Conservation (phyloP, 179 eudicot genomes). For the Vitellaria paradoxa region DNA sequence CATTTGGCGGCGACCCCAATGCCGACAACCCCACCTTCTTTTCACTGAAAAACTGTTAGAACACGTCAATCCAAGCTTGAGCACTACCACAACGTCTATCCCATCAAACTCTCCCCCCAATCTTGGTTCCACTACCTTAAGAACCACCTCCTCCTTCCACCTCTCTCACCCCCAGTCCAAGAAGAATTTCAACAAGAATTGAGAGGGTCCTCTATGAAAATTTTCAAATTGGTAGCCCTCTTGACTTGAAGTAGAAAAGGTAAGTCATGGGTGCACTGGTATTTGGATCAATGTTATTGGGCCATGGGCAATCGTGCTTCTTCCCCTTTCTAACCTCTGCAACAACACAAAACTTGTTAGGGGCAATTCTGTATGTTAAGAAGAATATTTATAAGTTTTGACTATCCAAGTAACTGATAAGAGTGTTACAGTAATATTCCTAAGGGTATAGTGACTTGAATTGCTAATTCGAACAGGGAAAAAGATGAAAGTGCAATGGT, state of each 20-base stretch:
- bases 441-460: too few species aligned
- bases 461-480: too few species aligned
- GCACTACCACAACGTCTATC: slow-evolving; percentile 19
- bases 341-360: slow-evolving; percentile 16
- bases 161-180: slow-evolving; percentile 58
- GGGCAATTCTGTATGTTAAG: too few species aligned
- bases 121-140: slow-evolving; percentile 42
- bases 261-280: slow-evolving; percentile 30
- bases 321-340: slow-evolving; percentile 42
- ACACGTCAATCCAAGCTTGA: slow-evolving; percentile 30
- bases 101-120: slow-evolving; percentile 20
- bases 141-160: slow-evolving; percentile 36
- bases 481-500: too few species aligned
- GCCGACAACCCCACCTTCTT: slow-evolving; percentile 19
- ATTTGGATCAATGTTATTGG: slow-evolving; percentile 45
- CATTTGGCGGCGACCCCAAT: slow-evolving; percentile 17
- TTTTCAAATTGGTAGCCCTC: too few species aligned
- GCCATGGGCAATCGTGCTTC: slow-evolving; percentile 69
- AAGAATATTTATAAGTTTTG: too few species aligned
- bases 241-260: slow-evolving; percentile 54
- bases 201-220: too few species aligned
- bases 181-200: too few species aligned
- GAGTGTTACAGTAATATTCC: too few species aligned
- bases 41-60: slow-evolving; percentile 14
- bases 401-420: too few species aligned